Conservation (phyloP, 2,329 filamentous ascomycete species). For the Diaporthe helianthi region DNA sequence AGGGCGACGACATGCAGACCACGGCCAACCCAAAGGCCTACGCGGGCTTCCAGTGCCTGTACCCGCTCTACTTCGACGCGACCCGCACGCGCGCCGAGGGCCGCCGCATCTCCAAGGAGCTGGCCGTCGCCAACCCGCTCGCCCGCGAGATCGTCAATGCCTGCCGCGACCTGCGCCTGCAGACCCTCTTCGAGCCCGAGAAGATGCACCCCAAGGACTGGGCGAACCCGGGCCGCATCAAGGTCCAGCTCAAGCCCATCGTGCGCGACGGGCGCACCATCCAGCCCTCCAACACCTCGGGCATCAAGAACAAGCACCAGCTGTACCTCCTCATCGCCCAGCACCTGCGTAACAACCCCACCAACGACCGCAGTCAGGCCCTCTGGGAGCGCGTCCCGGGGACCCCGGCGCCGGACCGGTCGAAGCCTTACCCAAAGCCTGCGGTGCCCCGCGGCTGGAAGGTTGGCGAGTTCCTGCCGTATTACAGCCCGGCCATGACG, state of each 20-base stretch:
- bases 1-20: conserved; percentile 44
- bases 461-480: conserved; percentile 81
- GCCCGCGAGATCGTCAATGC: conserved; percentile 89
- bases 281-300: conserved; percentile 50
- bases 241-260: conserved; percentile 70
- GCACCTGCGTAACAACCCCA: conserved; percentile 80
- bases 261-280: conserved; percentile 38
- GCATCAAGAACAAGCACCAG: conserved; percentile 82
- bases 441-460: conserved; percentile 90
- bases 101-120: conserved; percentile 73
- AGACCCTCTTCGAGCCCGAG: conserved; percentile 84
- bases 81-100: conserved; percentile 77
- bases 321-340: conserved; percentile 81
- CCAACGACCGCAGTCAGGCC: conserved; percentile 71
- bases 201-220: conserved; percentile 97
- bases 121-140: conserved; percentile 84
- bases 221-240: conserved; percentile 92
- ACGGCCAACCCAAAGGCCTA: conserved; percentile 62
- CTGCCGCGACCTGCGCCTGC: conserved; percentile 74
- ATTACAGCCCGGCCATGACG: conserved; percentile 87
- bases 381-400: conserved; percentile 77
- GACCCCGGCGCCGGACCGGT: conserved; percentile 66
- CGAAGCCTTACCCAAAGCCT: conserved; percentile 73
- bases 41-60: conserved; percentile 85
- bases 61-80: conserved; percentile 94